Base-by-base conservation (phyloP, 1,139 yeast genomes). In the Kodamaea arcana region DNA sequence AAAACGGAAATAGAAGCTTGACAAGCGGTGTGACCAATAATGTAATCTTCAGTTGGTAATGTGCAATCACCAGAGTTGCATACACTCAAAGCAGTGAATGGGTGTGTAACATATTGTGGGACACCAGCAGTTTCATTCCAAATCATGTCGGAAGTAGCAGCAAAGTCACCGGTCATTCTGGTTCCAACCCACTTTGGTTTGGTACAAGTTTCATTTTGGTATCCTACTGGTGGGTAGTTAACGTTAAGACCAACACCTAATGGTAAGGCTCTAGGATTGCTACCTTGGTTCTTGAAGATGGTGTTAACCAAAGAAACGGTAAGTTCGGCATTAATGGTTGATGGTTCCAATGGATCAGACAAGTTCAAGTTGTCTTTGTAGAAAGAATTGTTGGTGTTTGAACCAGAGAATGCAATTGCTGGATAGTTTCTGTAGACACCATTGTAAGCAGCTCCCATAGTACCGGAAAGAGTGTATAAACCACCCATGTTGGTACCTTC, bases 151-250 rank as follows among this genome's bases (percentile, higher is more conserved):
- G 62, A 60, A 14, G 54, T 51, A 32, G 51, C 40, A 24, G 65
- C 58, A 29, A 58, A 59, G 16, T 56, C 51, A 17, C 75, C 72
- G 18, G 71, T 50, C 34, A 71, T 37, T 44, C 75, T 60, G 17
- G 75, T 52, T 36, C 54, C 57, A 24, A 59, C 54, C 52, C 62
- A 72, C 24, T 44, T 46, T 14, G 75, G 75, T 36, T 59, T 54
- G 27, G 50, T 41, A 51, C 78, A 73, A 24, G 52, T 37, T 26
- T 54, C 53, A 26, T 52, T 48, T 26, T 55, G 56, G 40, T 55
- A 41, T 2, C 72, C 71, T 21, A 65, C 74, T 16, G 51, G 51
- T 31, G 77, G 78, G 52, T 71, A 58, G 54, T 72, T 72, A 37
- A 73, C 70, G 44, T 68, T 70, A 34, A 73, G 37, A 32, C 78